Percentiles rank a stretch among this genome's conserved stretches.
These are phyloP conservation scores for Bonia amplexicaulis DNA, from an alignment of 176 grass and related monocot genomes.

Conservation along the genomic window DNA sequence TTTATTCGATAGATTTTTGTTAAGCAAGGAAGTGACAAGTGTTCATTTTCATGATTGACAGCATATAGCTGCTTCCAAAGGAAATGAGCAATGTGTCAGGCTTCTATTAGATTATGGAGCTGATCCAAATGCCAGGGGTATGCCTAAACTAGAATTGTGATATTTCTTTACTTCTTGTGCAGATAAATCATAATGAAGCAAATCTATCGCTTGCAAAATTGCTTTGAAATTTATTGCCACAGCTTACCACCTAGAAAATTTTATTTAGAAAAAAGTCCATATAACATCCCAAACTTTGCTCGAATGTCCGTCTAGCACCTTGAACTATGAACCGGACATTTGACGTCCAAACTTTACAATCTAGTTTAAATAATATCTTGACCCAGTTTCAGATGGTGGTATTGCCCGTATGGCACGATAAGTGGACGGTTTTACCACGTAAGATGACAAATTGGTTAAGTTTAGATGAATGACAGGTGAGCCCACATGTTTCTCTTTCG, in stretches of 20 bases:
- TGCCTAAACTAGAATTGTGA: neutral
- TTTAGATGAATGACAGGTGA: too few species aligned
- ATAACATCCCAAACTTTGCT: too few species aligned
- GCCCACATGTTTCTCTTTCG: too few species aligned
- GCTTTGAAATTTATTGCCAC: neutral
- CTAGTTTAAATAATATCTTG: too few species aligned
- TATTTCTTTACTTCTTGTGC: neutral
- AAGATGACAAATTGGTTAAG: too few species aligned
- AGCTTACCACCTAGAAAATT: neutral
- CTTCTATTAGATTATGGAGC: conserved; percentile 74
- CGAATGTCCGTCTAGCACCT: too few species aligned
- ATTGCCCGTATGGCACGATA: too few species aligned
- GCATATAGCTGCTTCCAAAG: conserved; percentile 93
- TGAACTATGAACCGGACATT: too few species aligned
- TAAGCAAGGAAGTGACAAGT: neutral
- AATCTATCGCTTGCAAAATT: conserved; percentile 2
- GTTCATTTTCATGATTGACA: conserved; percentile 37
- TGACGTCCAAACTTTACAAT: too few species aligned
- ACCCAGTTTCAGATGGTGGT: too few species aligned
- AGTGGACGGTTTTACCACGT: too few species aligned
- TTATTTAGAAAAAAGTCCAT: neutral
- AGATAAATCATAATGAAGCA: neutral
- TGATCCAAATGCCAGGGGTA: conserved; percentile 84
- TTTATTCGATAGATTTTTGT: neutral
- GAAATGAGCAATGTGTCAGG: conserved; percentile 60